A percentile compares a stretch with the other conserved stretches of the same genome.
phyloP scores from a whole-genome alignment of 371 early-diverging fungal genomes.

The Actinomortierella ambigua region DNA sequence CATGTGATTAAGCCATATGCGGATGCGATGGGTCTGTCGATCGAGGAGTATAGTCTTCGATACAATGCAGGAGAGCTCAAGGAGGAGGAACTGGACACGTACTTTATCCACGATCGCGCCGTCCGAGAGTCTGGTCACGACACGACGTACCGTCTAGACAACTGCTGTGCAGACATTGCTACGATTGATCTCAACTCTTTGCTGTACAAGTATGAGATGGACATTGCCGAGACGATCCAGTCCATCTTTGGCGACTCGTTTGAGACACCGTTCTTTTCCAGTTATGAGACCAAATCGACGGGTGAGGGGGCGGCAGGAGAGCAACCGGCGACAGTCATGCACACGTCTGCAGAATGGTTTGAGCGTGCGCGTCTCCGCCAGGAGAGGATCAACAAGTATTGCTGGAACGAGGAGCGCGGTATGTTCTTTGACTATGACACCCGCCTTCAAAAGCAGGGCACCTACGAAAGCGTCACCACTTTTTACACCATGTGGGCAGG shows the following conservation, averaged over 20 bases:
- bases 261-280: conserved; percentile 33
- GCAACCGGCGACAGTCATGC: conserved; percentile 32
- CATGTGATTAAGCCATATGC: conserved; percentile 90
- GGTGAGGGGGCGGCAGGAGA: neutral
- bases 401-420: conserved; percentile 76
- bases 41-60: conserved; percentile 71
- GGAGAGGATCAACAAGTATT: conserved; percentile 65
- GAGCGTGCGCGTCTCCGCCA: conserved; percentile 59
- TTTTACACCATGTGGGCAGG: conserved; percentile 82
- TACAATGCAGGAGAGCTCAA: conserved; percentile 70
- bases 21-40: conserved; percentile 60
- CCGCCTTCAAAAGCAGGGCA: conserved; percentile 50
- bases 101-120: conserved; percentile 96
- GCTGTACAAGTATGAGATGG: conserved; percentile 94
- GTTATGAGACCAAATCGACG: conserved; percentile 12
- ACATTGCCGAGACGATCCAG: conserved; percentile 79
- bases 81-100: conserved; percentile 89
- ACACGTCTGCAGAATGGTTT: conserved; percentile 56
- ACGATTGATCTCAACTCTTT: conserved; percentile 92
- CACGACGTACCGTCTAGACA: conserved; percentile 94
- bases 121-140: conserved; percentile 98
- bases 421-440: conserved; percentile 89
- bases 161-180: conserved; percentile 87
- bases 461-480: conserved; percentile 77
- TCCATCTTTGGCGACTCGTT: conserved; percentile 62